Conservation (phyloP, 225 moss, liverwort and hornwort species). For the Pseudoscleropodium purum region DNA sequence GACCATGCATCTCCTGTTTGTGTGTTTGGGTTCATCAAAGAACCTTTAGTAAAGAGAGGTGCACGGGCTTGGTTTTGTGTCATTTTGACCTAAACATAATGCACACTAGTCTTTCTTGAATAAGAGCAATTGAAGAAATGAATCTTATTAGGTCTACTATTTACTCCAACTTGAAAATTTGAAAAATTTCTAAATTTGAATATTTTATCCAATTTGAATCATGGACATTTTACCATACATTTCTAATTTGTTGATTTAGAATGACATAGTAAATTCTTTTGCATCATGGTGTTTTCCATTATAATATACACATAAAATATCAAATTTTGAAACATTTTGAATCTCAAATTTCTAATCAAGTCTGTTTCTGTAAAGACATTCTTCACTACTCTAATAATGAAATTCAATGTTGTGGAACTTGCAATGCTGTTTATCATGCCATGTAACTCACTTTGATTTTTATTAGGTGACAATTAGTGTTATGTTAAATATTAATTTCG, state of each 20-base stretch:
- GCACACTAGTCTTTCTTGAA: background rate
- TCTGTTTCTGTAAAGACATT: background rate
- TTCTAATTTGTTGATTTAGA: too few species aligned
- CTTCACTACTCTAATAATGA: background rate
- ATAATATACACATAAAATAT: background rate
- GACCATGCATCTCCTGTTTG: too few species aligned
- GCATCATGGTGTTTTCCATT: background rate
- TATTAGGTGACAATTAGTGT: background rate
- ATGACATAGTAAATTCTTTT: rapidly evolving
- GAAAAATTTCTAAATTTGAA: background rate
- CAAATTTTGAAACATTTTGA: background rate
- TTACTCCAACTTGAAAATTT: background rate
- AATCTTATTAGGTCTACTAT: background rate
- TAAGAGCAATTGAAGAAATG: rapidly evolving
- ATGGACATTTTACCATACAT: rapidly evolving
- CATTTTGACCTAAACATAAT: too few species aligned
- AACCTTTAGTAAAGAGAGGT: too few species aligned
- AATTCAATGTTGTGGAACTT: background rate
- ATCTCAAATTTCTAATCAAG: background rate
- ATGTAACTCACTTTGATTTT: too few species aligned
- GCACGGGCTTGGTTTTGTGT: too few species aligned
- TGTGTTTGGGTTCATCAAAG: too few species aligned
- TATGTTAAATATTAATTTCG: background rate
- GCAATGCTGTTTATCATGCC: background rate
- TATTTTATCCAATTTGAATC: background rate